These are phyloP conservation scores for Trichoderma sp. DNA, from an alignment of 2,329 filamentous ascomycete genomes.

Conservation along the genomic window DNA sequence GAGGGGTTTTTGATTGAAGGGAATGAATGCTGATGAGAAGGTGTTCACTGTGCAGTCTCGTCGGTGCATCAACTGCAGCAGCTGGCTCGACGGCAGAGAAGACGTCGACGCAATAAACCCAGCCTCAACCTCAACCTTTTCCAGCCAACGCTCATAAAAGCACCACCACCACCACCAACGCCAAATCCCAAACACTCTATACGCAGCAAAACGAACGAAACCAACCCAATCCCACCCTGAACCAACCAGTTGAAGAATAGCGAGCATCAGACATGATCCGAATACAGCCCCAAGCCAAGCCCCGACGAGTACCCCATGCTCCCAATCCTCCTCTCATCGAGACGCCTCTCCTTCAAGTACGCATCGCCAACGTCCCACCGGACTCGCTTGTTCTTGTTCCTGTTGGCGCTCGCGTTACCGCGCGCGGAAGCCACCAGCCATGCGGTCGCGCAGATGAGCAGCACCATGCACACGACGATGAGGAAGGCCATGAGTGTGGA, in stretches of 20 bases:
- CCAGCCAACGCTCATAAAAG: no score
- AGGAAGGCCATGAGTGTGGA: neutral
- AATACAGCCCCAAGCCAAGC: neutral
- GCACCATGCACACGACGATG: neutral
- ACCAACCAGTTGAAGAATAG: no score
- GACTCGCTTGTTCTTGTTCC: no score
- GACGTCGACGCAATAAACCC: conserved; percentile 37
- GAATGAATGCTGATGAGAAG: neutral
- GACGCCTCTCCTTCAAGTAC: neutral
- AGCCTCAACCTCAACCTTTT: neutral
- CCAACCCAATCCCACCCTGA: no score
- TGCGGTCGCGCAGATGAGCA: neutral
- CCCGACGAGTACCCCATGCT: neutral
- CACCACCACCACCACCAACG: no score
- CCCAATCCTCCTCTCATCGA: neutral
- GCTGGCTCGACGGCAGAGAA: conserved; percentile 56
- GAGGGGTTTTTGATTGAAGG: no score
- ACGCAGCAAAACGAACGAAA: no score
- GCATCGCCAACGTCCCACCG: no score
- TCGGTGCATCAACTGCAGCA: conserved; percentile 54
- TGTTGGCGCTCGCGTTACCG: no score
- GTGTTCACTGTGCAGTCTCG: conserved; percentile 38
- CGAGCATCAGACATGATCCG: neutral
- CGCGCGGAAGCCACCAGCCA: no score
- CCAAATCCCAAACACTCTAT: no score